Percentiles rank a stretch among this genome's conserved stretches.
Evolutionary conservation across 2,329 filamentous ascomycete genomes (phyloP).

Genomic region (Colletotrichum magnum): DNA sequence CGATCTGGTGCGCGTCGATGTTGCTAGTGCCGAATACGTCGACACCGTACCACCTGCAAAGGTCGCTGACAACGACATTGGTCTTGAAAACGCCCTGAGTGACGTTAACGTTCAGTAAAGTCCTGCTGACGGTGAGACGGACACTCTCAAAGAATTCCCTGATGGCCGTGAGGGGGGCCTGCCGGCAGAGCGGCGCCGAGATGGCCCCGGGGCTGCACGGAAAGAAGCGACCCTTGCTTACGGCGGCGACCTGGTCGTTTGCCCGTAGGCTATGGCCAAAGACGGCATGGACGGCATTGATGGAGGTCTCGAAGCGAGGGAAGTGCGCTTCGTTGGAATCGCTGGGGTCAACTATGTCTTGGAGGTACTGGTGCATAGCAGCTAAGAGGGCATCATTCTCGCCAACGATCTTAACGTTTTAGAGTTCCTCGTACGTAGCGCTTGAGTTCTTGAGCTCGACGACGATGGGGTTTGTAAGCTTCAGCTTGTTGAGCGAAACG

Average conservation of each 20-base stretch:
- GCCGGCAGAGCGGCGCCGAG: constrained; percentile 47
- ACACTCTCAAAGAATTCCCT: constrained; percentile 70
- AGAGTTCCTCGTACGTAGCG: constrained; percentile 50
- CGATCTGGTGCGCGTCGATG: not conserved
- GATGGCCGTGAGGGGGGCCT: constrained; percentile 55
- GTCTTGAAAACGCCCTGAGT: constrained; percentile 67
- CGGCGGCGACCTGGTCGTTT: constrained; percentile 51
- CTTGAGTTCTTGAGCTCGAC: constrained; percentile 53
- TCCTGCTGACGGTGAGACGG: constrained; percentile 65
- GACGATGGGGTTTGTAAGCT: constrained; percentile 50
- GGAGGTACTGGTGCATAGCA: constrained; percentile 59
- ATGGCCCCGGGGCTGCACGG: constrained; percentile 50
- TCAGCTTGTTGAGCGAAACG: constrained; percentile 55
- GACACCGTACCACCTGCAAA: constrained; percentile 16
- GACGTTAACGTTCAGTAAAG: constrained; percentile 69
- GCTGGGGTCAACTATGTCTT: constrained; percentile 55
- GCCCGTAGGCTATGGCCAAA: constrained; percentile 60
- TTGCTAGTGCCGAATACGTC: constrained; percentile 12
- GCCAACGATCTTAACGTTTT: constrained; percentile 58
- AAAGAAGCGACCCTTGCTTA: constrained; percentile 67
- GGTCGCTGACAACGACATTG: constrained; percentile 49
- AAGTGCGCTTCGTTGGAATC: constrained; percentile 53
- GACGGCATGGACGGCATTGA: constrained; percentile 68
- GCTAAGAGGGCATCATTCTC: constrained; percentile 55
- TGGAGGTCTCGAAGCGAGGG: constrained; percentile 62